Percentiles rank a stretch among this genome's conserved stretches.
Evolutionary conservation across 345 rosid genomes (phyloP).

Genomic region (Brassica carinata): DNA sequence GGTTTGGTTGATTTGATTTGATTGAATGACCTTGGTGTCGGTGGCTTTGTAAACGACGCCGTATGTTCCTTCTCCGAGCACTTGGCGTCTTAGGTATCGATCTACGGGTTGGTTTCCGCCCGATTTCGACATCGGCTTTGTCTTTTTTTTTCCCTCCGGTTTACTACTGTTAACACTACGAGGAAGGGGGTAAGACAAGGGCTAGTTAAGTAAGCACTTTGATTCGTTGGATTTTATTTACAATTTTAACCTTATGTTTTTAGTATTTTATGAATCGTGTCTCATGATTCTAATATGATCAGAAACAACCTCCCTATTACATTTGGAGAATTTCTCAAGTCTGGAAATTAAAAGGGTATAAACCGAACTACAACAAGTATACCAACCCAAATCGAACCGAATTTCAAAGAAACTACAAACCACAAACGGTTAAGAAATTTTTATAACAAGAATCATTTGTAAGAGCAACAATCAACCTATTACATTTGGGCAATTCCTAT

Average conservation of each 20-base stretch:
- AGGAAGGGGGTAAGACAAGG: slow-evolving; percentile 1
- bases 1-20: not conserved
- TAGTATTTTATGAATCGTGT: not conserved
- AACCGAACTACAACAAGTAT: no score
- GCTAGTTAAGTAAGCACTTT: not conserved
- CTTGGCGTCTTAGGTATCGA: slow-evolving; percentile 57
- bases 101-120: slow-evolving; percentile 49
- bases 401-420: no score
- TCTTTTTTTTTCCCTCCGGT: not conserved
- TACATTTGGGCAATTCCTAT: no score
- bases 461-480: no score
- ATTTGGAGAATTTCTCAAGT: no score
- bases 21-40: slow-evolving; percentile 47
- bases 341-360: no score
- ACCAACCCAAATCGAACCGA: no score
- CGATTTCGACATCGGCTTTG: slow-evolving; percentile 33
- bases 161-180: not conserved
- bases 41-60: slow-evolving; percentile 69
- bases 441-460: no score
- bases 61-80: slow-evolving; percentile 64
- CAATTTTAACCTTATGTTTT: not conserved
- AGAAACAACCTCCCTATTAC: not conserved
- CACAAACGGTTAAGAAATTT: no score
- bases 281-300: not conserved
- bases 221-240: not conserved